These are phyloP conservation scores for Leucoagaricus sp. DNA, from an alignment of 1,284 basidiomycete species.

Conservation along the genomic window DNA sequence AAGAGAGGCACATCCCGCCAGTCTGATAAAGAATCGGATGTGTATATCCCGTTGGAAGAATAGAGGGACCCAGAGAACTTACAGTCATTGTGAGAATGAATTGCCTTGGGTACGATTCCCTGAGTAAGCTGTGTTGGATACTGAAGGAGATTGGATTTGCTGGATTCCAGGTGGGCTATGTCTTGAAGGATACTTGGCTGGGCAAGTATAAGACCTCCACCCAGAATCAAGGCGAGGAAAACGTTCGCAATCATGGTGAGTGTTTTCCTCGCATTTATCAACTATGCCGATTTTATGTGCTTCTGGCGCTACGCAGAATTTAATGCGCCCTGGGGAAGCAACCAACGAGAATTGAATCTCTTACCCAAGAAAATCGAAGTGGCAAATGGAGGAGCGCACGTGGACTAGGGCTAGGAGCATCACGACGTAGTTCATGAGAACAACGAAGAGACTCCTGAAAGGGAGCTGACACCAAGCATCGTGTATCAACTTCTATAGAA, in stretches of 20 bases:
- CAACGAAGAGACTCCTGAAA: not conserved
- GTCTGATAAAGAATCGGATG: conserved; percentile 33
- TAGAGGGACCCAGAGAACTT: conserved; percentile 21
- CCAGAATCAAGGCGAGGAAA: not conserved
- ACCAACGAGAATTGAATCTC: not conserved
- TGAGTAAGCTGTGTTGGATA: conserved; percentile 56
- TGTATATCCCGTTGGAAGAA: conserved; percentile 3
- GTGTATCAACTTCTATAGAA: not conserved
- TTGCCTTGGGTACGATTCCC: conserved; percentile 48
- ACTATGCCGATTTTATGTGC: not conserved
- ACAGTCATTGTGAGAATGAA: conserved; percentile 62
- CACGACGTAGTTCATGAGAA: not conserved
- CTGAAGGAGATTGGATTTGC: conserved; percentile 43
- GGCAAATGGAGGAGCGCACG: not conserved
- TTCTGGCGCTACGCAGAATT: not conserved
- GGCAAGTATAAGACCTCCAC: conserved; percentile 5
- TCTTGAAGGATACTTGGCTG: conserved; percentile 35
- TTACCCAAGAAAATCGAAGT: not conserved
- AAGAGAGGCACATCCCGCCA: conserved; percentile 55
- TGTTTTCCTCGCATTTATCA: not conserved
- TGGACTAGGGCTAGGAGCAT: not conserved
- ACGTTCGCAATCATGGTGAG: not conserved
- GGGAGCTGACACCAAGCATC: not conserved
- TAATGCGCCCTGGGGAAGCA: not conserved
- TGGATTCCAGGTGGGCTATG: conserved; percentile 40